Base-by-base conservation (phyloP, 106 monocot genomes). In the Agapanthus africanus region DNA sequence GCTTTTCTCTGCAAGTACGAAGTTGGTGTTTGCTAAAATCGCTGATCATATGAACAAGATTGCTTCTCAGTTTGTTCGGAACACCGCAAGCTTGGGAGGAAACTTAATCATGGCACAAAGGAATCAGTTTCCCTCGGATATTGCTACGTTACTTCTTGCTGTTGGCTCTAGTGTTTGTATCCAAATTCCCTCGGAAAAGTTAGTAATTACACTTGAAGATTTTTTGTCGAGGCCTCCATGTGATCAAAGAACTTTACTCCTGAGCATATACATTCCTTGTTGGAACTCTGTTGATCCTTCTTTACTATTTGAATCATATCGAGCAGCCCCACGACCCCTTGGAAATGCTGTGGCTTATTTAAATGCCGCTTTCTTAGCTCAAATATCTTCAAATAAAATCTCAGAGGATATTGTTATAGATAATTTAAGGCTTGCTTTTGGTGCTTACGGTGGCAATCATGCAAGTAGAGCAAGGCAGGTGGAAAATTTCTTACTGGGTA, bases 41-140 rank as follows among this genome's bases (percentile, higher is more conserved):
- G 90, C 93, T 44, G 68, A 79, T 41, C 93, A 94, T 78, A 78
- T 90, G 90, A 65, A 82, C 22, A 86, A 84, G 46, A 81, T 90
- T 35, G 93, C 93, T 65, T 82, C 93, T 21, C 49, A 49, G 33
- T 90, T 78, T 77, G 76, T 94, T 70, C 49, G 93, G 54, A 94
- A 94, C 68, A 90, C 78, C 13, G 90, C 93, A 11, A 94, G 84
- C 62, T 40, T 94, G 60, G 93, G 93, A 59, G 93, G 93, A 36
- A 94, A 94, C 66, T 1, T 94, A 21, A 77, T 94, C 35, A 75
- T 94, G 87, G 90, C 93, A 37, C 90, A 94, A 40, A 90, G 79
- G 54, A 50, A 69, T 25, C 78, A 80, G 30, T 94, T 94, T 66
- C 79, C 89, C 15, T 94, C 93, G 4, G 93, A 94, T 60, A 78